Percentiles rank a stretch among this genome's conserved stretches.
Conservation (phyloP, 179 eudicot species). For the Vitellaria paradoxa region DNA sequence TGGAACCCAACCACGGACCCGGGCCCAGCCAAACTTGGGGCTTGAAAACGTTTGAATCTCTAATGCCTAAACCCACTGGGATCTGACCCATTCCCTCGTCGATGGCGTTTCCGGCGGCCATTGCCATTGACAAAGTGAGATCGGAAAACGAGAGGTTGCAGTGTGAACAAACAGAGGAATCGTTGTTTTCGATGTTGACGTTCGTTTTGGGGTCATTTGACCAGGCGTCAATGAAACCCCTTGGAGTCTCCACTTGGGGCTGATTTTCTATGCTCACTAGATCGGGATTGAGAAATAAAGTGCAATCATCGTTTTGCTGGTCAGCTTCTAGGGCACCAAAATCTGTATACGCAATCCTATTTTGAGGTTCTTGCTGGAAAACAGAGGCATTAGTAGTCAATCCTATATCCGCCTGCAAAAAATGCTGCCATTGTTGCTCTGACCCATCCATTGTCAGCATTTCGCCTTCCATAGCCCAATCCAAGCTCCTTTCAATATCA, state of each 20-base stretch:
- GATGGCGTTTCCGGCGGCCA: slow-evolving; percentile 28
- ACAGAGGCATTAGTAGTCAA: slow-evolving; percentile 17
- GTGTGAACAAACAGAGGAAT: slow-evolving; percentile 15
- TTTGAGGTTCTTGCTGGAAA: slow-evolving; percentile 24
- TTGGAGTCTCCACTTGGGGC: slow-evolving; percentile 15
- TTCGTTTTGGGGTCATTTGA: slow-evolving; percentile 27
- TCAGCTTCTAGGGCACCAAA: slow-evolving; percentile 21
- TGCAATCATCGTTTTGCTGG: slow-evolving; percentile 20
- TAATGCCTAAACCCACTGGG: slow-evolving; percentile 41
- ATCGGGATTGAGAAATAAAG: slow-evolving; percentile 15
- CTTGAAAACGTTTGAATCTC: slow-evolving; percentile 19
- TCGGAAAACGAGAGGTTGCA: slow-evolving; percentile 27
- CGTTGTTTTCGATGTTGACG: slow-evolving; percentile 4
- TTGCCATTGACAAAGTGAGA: slow-evolving; percentile 43
- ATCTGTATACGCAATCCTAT: slow-evolving; percentile 21
- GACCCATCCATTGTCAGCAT: slow-evolving; percentile 9
- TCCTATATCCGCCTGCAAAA: slow-evolving; percentile 21
- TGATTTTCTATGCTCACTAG: neutral
- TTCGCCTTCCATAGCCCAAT: slow-evolving; percentile 24
- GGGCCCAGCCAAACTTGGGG: slow-evolving; percentile 13
- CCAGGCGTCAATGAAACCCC: slow-evolving; percentile 65
- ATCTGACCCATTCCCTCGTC: slow-evolving; percentile 43
- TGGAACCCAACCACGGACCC: slow-evolving; percentile 35
- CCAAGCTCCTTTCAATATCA: slow-evolving; percentile 26
- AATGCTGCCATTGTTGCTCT: slow-evolving; percentile 42